phyloP scores from a whole-genome alignment of 345 rosid species.

The Noccaea caerulescens region DNA sequence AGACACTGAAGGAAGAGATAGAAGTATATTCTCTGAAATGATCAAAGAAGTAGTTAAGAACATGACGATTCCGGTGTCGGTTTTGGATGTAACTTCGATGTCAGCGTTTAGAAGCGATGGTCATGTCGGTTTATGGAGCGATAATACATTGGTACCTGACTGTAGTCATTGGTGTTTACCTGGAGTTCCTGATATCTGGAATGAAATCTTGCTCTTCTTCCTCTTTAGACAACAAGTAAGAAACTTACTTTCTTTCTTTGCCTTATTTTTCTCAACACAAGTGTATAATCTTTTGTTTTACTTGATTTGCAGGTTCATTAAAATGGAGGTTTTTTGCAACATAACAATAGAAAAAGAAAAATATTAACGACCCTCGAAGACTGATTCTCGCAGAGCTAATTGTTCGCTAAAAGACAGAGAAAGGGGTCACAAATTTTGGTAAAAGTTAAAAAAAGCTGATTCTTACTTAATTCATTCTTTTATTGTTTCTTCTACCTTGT shows the following conservation, averaged over 20 bases:
- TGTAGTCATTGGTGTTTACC: slow-evolving; percentile 99
- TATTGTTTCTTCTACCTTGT: slow-evolving; percentile 28
- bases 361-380: slow-evolving; percentile 33
- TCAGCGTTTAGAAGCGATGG: slow-evolving; percentile 82
- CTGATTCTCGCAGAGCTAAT: slow-evolving; percentile 25
- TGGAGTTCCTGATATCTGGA: slow-evolving; percentile 90
- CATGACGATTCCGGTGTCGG: slow-evolving; percentile 62
- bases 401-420: slow-evolving; percentile 13
- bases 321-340: slow-evolving; percentile 23
- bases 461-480: slow-evolving; percentile 40
- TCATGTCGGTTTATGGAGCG: slow-evolving; percentile 83
- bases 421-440: slow-evolving; percentile 27
- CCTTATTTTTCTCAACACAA: background rate
- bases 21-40: slow-evolving; percentile 58
- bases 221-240: slow-evolving; percentile 47
- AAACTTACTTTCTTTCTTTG: background rate
- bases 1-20: slow-evolving; percentile 61
- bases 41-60: slow-evolving; percentile 58
- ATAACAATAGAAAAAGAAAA: slow-evolving; percentile 19
- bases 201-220: slow-evolving; percentile 69
- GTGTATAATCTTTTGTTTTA: background rate
- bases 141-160: slow-evolving; percentile 66
- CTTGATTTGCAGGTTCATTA: slow-evolving; percentile 32
- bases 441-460: slow-evolving; percentile 9
- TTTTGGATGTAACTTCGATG: slow-evolving; percentile 74